Conservation (phyloP, 345 rosid species). For the Murraya paniculata region DNA sequence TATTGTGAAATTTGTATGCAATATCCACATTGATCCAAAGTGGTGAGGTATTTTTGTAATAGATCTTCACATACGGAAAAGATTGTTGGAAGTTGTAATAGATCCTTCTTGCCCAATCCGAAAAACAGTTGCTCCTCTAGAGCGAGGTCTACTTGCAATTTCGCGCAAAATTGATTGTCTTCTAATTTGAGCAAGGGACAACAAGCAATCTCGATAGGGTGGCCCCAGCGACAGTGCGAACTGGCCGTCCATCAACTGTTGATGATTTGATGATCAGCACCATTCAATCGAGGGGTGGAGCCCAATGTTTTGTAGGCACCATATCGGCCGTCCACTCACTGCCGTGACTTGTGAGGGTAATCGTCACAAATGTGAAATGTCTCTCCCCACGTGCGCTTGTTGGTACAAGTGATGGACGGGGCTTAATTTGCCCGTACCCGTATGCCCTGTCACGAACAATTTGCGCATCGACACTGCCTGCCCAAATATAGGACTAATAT, state of each 20-base stretch:
- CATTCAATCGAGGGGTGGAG: not conserved
- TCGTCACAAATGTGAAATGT: not conserved
- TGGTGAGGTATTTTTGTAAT: not conserved
- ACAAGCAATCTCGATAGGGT: too few relatives aligned
- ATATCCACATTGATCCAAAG: not conserved
- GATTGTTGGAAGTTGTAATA: too few relatives aligned
- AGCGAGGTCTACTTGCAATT: too few relatives aligned
- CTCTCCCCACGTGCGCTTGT: not conserved
- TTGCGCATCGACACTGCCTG: not conserved
- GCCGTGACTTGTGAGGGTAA: not conserved
- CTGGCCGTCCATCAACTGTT: not conserved
- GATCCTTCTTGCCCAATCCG: too few relatives aligned
- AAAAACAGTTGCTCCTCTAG: too few relatives aligned
- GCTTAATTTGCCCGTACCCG: not conserved
- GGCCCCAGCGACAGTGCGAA: not conserved
- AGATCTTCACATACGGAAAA: too few relatives aligned
- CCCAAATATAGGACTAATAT: not conserved
- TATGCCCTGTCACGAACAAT: not conserved
- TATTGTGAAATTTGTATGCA: too few relatives aligned
- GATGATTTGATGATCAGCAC: not conserved
- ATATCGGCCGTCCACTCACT: slow-evolving; percentile 12
- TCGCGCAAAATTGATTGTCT: too few relatives aligned
- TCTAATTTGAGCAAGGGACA: too few relatives aligned
- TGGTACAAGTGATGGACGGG: not conserved
- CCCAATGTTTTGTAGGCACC: not conserved